Conservation (phyloP, 805 yeast species). For the Schizosaccharomyces osmophilus region DNA sequence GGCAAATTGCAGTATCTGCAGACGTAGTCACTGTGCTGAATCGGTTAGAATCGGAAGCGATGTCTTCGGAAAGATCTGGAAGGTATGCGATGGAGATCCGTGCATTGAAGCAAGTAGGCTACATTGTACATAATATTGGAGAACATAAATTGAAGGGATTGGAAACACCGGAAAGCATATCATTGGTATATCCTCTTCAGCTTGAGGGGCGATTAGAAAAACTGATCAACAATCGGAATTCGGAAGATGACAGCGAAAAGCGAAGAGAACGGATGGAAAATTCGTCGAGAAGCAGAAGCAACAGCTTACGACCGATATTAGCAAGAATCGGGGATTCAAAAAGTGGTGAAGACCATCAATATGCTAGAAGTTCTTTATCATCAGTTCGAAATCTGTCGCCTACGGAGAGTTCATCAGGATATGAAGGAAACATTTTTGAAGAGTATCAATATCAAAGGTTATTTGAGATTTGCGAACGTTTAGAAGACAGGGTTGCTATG, state of each 20-base stretch:
- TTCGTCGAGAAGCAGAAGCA: not conserved
- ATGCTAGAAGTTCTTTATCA: not conserved
- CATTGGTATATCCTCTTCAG: slow-evolving; percentile 47
- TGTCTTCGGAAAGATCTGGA: slow-evolving; percentile 9
- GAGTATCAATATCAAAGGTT: not conserved
- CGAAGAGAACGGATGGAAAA: not conserved
- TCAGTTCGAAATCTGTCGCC: not conserved
- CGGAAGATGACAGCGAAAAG: not conserved
- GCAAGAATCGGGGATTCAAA: not conserved
- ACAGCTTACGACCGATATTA: not conserved
- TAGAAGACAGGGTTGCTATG: not conserved
- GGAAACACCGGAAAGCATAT: slow-evolving; percentile 74
- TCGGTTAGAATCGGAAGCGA: slow-evolving; percentile 21
- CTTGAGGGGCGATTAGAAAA: slow-evolving; percentile 35
- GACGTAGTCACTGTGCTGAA: slow-evolving; percentile 58
- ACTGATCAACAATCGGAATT: not conserved
- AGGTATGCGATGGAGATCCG: slow-evolving; percentile 15
- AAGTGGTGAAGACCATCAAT: not conserved
- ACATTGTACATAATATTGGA: slow-evolving; percentile 44
- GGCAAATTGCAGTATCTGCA: slow-evolving; percentile 72
- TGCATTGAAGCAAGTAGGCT: slow-evolving; percentile 44
- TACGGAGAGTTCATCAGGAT: not conserved
- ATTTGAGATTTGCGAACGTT: not conserved
- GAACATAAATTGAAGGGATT: slow-evolving; percentile 79
- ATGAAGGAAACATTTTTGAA: not conserved